These are phyloP conservation scores for Yamadazyma siamensis DNA, from an alignment of 1,139 yeast genomes.

Conservation along the genomic window DNA sequence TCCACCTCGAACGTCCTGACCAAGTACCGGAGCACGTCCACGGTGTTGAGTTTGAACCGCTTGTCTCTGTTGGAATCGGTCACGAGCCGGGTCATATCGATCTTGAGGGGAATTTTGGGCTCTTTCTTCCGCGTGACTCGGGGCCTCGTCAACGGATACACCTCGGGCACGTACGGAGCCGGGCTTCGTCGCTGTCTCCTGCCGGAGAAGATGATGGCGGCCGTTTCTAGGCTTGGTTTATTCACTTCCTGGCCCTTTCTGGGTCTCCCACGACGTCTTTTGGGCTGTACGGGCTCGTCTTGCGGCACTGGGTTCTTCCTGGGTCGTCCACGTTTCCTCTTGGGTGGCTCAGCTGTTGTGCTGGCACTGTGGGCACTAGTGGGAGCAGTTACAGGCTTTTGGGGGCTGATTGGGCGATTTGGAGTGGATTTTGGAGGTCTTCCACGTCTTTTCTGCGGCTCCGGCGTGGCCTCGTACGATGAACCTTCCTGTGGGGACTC, in stretches of 20 bases:
- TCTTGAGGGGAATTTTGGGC: slow-evolving; percentile 25
- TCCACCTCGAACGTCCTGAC: slow-evolving; percentile 26
- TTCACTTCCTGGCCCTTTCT: not conserved
- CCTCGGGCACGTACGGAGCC: slow-evolving; percentile 26
- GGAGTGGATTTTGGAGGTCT: no score
- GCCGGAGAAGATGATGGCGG: not conserved
- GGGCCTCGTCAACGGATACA: not conserved
- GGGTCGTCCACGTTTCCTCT: slow-evolving; percentile 15
- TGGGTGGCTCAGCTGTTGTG: slow-evolving; percentile 6
- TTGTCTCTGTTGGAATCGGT: slow-evolving; percentile 21
- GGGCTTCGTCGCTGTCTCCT: slow-evolving; percentile 10
- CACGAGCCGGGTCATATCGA: slow-evolving; percentile 28
- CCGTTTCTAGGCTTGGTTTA: slow-evolving; percentile 2
- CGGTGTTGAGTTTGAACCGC: slow-evolving; percentile 26
- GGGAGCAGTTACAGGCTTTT: no score
- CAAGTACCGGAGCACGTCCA: slow-evolving; percentile 37
- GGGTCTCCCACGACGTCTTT: not conserved
- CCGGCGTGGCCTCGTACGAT: no score
- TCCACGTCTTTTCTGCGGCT: no score
- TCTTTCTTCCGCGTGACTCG: no score
- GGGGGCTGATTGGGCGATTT: no score
- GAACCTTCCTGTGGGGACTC: no score
- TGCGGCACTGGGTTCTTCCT: slow-evolving; percentile 3
- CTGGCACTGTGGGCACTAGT: no score
- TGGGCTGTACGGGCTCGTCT: not conserved